Evolutionary conservation across 257 asterid genomes (phyloP).

Genomic region (Solanum virginianum): DNA sequence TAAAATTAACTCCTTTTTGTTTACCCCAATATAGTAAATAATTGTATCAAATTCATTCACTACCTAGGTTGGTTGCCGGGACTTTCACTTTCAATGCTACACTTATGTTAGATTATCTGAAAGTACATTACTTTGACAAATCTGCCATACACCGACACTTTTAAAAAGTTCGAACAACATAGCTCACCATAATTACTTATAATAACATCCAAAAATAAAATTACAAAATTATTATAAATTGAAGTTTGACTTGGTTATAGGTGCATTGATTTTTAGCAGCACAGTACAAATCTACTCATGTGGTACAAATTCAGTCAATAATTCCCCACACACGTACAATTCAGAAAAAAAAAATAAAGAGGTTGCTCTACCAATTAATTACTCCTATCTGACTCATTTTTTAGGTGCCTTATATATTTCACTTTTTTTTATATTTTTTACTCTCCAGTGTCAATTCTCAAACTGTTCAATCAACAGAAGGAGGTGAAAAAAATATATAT

Average conservation of each 20-base stretch:
- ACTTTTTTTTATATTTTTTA: not conserved
- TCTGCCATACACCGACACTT: accelerated
- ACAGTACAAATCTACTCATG: not conserved
- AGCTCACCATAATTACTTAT: not conserved
- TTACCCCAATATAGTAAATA: not conserved
- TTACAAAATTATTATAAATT: not conserved
- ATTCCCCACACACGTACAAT: not conserved
- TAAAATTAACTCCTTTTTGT: not conserved
- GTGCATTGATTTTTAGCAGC: not conserved
- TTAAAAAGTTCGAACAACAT: too few relatives aligned
- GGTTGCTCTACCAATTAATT: not conserved
- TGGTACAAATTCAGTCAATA: constrained; percentile 1
- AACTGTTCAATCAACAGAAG: not conserved
- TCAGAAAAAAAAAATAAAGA: not conserved
- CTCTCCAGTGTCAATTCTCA: not conserved
- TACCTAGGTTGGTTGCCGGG: too few relatives aligned
- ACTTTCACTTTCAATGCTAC: too few relatives aligned
- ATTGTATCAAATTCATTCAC: not conserved
- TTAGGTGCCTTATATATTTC: not conserved
- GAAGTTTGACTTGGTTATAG: not conserved
- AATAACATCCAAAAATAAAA: not conserved
- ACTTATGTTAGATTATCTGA: too few relatives aligned
- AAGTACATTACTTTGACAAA: too few relatives aligned
- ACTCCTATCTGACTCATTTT: not conserved
- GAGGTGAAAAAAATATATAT: not conserved